Evolutionary conservation across 208 protist species (phyloP).

Genomic region (Crithidia acanthocephali): DNA sequence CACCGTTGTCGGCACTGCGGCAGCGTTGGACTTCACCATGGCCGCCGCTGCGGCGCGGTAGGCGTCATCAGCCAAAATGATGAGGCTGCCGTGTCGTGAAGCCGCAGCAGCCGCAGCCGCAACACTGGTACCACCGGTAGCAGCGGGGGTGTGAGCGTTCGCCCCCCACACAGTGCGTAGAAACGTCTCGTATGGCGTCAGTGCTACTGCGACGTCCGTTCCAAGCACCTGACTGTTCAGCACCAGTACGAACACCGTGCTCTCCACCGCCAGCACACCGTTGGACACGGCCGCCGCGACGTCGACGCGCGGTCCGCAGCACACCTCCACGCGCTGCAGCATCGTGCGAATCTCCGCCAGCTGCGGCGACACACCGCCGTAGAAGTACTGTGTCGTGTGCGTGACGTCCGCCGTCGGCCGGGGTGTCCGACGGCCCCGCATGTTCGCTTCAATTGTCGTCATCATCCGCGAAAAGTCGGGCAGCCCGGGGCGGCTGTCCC

Average conservation of each 20-base stretch:
- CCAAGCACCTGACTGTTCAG: slow-evolving; percentile 28
- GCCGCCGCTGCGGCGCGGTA: slow-evolving; percentile 22
- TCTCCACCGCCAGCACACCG: slow-evolving; percentile 7
- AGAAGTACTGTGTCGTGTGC: slow-evolving; percentile 38
- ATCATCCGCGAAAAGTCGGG: slow-evolving; percentile 8
- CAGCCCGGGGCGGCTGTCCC: neutral
- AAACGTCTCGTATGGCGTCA: slow-evolving; percentile 15
- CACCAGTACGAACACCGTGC: slow-evolving; percentile 30
- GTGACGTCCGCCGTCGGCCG: slow-evolving; percentile 8
- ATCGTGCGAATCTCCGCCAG: slow-evolving; percentile 26
- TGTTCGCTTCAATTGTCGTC: slow-evolving; percentile 1
- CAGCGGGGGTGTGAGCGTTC: neutral
- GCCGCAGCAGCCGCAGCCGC: neutral
- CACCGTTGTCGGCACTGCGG: slow-evolving; percentile 11
- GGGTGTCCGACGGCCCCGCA: slow-evolving; percentile 10
- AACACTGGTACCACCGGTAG: neutral
- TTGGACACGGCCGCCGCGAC: neutral
- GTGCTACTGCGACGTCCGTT: neutral
- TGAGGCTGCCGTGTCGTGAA: slow-evolving; percentile 12
- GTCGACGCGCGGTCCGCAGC: neutral
- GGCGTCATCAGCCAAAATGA: slow-evolving; percentile 27
- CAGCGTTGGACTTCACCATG: slow-evolving; percentile 12
- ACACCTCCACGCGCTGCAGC: slow-evolving; percentile 25
- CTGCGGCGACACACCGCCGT: slow-evolving; percentile 31
- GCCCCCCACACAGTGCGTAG: slow-evolving; percentile 20